Evolutionary conservation across 2,329 filamentous ascomycete genomes (phyloP).

Genomic region (Cordyceps javanica): DNA sequence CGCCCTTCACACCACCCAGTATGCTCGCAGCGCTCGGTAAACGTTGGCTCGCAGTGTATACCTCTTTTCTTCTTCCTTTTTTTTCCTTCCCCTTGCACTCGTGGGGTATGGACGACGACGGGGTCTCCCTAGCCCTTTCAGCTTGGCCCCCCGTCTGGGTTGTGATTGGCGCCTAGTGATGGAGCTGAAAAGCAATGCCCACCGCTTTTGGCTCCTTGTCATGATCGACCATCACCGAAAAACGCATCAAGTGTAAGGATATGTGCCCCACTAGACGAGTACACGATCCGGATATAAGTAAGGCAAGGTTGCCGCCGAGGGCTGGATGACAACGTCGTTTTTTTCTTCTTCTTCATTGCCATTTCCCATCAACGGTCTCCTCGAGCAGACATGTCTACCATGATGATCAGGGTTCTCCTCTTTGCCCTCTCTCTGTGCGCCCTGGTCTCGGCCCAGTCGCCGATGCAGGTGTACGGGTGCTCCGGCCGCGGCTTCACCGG

Average conservation of each 20-base stretch:
- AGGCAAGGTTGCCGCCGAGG: too few species aligned
- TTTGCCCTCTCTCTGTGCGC: slow-evolving; percentile 4
- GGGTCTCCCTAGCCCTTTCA: not conserved
- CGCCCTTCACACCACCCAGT: not conserved
- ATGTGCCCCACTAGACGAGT: too few species aligned
- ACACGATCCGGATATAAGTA: too few species aligned
- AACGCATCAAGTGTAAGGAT: too few species aligned
- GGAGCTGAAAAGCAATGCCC: too few species aligned
- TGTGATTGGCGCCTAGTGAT: not conserved
- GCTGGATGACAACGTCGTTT: too few species aligned
- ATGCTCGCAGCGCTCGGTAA: too few species aligned
- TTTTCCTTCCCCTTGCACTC: too few species aligned
- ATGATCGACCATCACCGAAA: too few species aligned
- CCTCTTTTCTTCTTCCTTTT: too few species aligned
- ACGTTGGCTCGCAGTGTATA: not conserved
- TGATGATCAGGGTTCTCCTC: not conserved
- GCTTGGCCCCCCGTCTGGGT: not conserved
- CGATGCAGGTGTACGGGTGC: not conserved
- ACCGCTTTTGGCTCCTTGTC: not conserved
- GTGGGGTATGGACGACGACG: not conserved
- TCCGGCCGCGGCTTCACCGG: slow-evolving; percentile 1
- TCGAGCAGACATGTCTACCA: not conserved
- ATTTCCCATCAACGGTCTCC: not conserved
- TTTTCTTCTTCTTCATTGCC: too few species aligned
- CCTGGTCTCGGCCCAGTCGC: not conserved